These are phyloP conservation scores for Gigaspora rosea DNA, from an alignment of 192 early-diverging fungal genomes.

Conservation along the genomic window DNA sequence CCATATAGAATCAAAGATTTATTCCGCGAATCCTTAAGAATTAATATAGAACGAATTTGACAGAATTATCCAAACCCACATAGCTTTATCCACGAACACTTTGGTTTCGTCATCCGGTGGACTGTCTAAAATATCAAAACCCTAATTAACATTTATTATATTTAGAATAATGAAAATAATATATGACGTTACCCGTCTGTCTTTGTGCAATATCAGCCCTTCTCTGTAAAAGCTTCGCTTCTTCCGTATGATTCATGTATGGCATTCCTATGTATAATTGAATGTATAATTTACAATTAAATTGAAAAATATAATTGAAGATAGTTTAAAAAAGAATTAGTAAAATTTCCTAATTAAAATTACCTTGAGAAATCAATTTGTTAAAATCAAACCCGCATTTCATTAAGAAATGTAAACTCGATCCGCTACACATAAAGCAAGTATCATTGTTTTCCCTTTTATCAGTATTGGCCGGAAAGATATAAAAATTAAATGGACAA, in stretches of 20 bases:
- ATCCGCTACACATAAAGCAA: constrained; percentile 48
- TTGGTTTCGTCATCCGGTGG: constrained; percentile 25
- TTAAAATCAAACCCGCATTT: constrained; percentile 88
- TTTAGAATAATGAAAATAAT: background rate
- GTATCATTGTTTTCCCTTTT: constrained; percentile 51
- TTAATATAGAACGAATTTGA: too few relatives aligned
- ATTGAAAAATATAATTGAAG: background rate
- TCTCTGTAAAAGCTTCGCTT: constrained; percentile 4
- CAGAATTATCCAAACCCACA: background rate
- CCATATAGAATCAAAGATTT: background rate
- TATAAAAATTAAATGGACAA: constrained; percentile 85
- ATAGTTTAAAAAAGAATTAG: background rate
- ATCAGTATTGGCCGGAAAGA: constrained; percentile 69
- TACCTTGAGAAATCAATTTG: constrained; percentile 80
- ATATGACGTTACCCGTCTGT: constrained; percentile 20
- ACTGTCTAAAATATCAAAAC: constrained; percentile 15
- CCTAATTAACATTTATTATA: background rate
- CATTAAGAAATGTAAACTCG: constrained; percentile 73
- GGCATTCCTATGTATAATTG: constrained; percentile 24
- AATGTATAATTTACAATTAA: constrained; percentile 28
- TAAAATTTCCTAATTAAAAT: constrained; percentile 33
- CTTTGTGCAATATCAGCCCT: constrained; percentile 26
- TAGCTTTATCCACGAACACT: constrained; percentile 3
- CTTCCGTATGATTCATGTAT: constrained; percentile 23
- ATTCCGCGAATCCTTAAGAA: too few relatives aligned